Evolutionary conservation across 106 monocot species (phyloP).

Genomic region (Apostasia shenzhenica): DNA sequence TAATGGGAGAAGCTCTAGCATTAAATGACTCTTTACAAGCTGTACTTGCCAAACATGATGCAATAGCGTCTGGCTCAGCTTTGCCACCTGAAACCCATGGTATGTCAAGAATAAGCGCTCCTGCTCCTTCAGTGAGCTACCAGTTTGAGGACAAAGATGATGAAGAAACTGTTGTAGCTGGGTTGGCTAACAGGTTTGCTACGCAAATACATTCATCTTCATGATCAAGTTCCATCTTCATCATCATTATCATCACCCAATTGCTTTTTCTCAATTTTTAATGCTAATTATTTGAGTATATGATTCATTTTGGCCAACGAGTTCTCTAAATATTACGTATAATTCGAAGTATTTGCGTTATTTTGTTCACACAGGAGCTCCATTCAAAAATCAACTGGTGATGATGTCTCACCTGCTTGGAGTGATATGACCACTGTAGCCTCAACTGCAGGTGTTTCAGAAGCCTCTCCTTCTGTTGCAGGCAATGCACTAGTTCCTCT

Average conservation of each 20-base stretch:
- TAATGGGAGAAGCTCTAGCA: conserved; percentile 61
- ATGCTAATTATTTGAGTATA: neutral
- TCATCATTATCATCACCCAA: neutral
- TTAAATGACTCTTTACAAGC: conserved; percentile 72
- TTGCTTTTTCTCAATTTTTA: too few relatives aligned
- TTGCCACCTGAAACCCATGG: conserved; percentile 31
- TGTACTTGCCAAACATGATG: conserved; percentile 59
- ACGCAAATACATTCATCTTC: neutral
- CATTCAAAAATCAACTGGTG: conserved; percentile 20
- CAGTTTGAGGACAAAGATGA: conserved; percentile 29
- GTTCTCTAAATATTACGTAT: too few relatives aligned
- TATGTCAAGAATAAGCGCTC: conserved; percentile 10
- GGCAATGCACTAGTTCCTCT: conserved; percentile 29
- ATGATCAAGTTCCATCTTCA: neutral
- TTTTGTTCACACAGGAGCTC: conserved; percentile 39
- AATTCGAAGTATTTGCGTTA: neutral
- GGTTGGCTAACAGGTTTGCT: conserved; percentile 50
- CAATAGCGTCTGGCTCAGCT: conserved; percentile 58
- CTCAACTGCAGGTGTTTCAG: conserved; percentile 2
- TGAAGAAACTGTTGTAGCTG: conserved; percentile 54
- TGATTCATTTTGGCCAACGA: too few relatives aligned
- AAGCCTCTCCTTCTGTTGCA: neutral
- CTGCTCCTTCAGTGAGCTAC: conserved; percentile 7
- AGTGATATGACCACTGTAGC: neutral
- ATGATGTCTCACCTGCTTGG: conserved; percentile 9